Conservation (phyloP, 2,329 filamentous ascomycete species). For the Aspergillus sp. region DNA sequence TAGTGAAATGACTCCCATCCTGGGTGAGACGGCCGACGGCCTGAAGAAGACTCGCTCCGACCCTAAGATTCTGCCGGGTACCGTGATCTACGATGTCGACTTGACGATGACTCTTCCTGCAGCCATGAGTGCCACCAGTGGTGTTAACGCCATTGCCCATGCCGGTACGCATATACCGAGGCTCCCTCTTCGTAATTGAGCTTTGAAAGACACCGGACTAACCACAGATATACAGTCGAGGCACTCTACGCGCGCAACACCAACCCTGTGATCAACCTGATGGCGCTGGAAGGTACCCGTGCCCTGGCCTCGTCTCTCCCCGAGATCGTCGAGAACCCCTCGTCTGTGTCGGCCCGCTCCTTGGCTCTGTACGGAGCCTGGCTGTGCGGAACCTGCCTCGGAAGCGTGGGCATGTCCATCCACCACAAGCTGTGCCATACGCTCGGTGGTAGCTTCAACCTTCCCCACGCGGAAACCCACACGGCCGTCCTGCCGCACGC, state of each 20-base stretch:
- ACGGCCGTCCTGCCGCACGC: constrained; percentile 63
- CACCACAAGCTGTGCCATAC: constrained; percentile 69
- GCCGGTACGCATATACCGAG: constrained; percentile 40
- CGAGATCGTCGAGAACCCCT: constrained; percentile 48
- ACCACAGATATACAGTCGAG: constrained; percentile 47
- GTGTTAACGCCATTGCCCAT: constrained; percentile 66
- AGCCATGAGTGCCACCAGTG: constrained; percentile 56
- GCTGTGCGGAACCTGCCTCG: constrained; percentile 62
- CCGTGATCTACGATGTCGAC: constrained; percentile 65
- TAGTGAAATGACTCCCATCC: constrained; percentile 64
- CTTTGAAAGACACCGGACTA: no score
- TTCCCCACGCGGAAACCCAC: constrained; percentile 66
- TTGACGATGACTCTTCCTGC: constrained; percentile 59
- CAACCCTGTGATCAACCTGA: constrained; percentile 59
- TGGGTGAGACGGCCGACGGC: constrained; percentile 61
- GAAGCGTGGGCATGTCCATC: constrained; percentile 61
- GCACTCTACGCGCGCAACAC: constrained; percentile 62
- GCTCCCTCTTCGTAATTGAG: no score
- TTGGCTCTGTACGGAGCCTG: constrained; percentile 62
- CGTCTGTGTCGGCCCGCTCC: constrained; percentile 48
- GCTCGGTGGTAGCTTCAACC: constrained; percentile 61
- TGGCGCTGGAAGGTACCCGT: constrained; percentile 58
- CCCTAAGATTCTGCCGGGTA: constrained; percentile 58
- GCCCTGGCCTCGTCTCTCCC: constrained; percentile 56
- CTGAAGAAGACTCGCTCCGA: constrained; percentile 58